phyloP scores from a whole-genome alignment of 345 rosid genomes.

The Crucihimalaya himalaica region DNA sequence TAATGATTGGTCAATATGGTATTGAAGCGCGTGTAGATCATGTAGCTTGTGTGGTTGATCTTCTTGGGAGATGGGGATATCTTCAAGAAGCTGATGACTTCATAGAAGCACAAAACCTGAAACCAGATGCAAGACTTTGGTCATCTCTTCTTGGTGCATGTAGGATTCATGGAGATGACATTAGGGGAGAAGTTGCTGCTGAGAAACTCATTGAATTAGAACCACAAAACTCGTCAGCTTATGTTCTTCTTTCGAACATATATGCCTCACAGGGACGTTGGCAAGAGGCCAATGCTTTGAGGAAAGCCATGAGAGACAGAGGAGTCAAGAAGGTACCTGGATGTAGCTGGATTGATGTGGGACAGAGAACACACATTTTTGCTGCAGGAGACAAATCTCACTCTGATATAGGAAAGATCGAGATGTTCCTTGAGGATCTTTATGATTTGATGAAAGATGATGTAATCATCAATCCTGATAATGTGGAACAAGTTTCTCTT shows the following conservation, averaged over 20 bases:
- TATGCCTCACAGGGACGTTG: constrained; percentile 82
- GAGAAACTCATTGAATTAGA: constrained; percentile 76
- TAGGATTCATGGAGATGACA: constrained; percentile 80
- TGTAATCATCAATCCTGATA: constrained; percentile 25
- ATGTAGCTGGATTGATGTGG: constrained; percentile 80
- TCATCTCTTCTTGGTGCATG: constrained; percentile 88
- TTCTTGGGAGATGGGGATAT: constrained; percentile 88
- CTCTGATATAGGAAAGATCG: constrained; percentile 51
- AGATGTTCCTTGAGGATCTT: constrained; percentile 35
- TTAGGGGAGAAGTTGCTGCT: constrained; percentile 65
- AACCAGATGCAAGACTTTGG: constrained; percentile 83
- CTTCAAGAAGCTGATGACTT: constrained; percentile 81
- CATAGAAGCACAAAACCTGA: constrained; percentile 54
- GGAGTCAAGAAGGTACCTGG: constrained; percentile 84
- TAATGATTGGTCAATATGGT: constrained; percentile 60
- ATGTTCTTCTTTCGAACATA: constrained; percentile 83
- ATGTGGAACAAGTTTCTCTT: constrained; percentile 14
- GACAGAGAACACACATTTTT: constrained; percentile 58
- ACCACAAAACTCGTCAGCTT: constrained; percentile 77
- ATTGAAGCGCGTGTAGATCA: constrained; percentile 78
- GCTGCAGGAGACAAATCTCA: constrained; percentile 78
- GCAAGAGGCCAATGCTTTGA: constrained; percentile 68
- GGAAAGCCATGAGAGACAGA: constrained; percentile 76
- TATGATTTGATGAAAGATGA: constrained; percentile 39
- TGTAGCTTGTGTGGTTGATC: constrained; percentile 91